Base-by-base conservation (phyloP, 2,329 filamentous ascomycete genomes). In the Fusarium graminum region DNA sequence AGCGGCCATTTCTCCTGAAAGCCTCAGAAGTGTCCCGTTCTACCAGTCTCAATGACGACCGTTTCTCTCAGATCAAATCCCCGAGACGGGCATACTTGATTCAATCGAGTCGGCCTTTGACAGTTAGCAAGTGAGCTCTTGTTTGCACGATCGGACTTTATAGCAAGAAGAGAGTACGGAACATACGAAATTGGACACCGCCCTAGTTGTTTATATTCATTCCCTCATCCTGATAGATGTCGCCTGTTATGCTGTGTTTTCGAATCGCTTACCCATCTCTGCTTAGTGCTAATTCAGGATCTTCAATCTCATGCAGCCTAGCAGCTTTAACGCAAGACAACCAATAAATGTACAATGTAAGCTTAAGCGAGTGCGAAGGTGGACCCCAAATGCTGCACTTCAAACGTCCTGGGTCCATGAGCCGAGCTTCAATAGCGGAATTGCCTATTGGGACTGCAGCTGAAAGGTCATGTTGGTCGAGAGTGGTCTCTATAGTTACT, bases 291-390 rank as follows among this genome's bases (percentile, higher is more conserved):
- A 22, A 28, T 16, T 39, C 26, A 16, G 16, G n/a, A 52, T 52
- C 38, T 53, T 30, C 41, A 17, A 36, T 36, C 34, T 36, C 16
- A 36, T 36, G 34, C 34, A 36, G 34, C 16, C 34, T 44, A 17
- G 17, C 11, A 51, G 26, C 17, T 41, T 44, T 44, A 16, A 17
- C n/a, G 16, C 26, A 16, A 17, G 40, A 34, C 30, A n/a, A 11
- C 32, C 28, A 53, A 44, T 44, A 40, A 40, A 32, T 46, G 16
- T 16, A 16, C 17, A 22, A 14, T 19, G 26, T 16, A 13, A 30
- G 29, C 4, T 19, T n/a, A 66, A 50, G 61, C 65, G 65, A 68
- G 34, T 68, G 65, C 65, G 65, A 66, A 45, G 28, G 65, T 55
- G 65, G 61, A 16, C 25, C 44, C 26, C 4, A 11, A 32, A 38